phyloP scores from a whole-genome alignment of 2,329 filamentous ascomycete species.

The Xylariales sp. region DNA sequence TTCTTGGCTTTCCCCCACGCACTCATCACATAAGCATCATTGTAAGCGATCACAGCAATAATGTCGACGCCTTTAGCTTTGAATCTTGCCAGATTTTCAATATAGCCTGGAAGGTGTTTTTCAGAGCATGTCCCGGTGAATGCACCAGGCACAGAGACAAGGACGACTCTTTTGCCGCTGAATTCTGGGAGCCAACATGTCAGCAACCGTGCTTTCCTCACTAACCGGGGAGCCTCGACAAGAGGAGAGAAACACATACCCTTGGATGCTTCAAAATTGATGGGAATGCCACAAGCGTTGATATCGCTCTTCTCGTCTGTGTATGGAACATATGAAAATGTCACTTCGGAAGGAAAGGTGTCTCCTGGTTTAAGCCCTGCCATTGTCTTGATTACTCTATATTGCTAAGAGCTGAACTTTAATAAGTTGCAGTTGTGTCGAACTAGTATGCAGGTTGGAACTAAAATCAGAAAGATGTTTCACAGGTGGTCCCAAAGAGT shows the following conservation, averaged over 20 bases:
- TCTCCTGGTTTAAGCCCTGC: not conserved
- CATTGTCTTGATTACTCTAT: not conserved
- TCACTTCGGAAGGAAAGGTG: not conserved
- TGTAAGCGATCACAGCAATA: slow-evolving; percentile 76
- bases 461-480: too few species aligned
- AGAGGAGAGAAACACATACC: not conserved
- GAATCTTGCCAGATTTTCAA: slow-evolving; percentile 65
- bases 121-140: slow-evolving; percentile 86
- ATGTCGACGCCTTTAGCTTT: slow-evolving; percentile 78
- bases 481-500: too few species aligned
- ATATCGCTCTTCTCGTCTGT: not conserved
- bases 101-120: slow-evolving; percentile 76
- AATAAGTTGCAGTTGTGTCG: not conserved
- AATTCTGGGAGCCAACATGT: slow-evolving; percentile 38
- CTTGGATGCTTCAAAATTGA: not conserved
- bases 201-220: not conserved
- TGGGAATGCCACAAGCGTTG: not conserved
- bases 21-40: slow-evolving; percentile 83
- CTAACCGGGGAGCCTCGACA: not conserved
- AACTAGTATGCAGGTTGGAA: not conserved
- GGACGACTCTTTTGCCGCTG: slow-evolving; percentile 51
- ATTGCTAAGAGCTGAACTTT: not conserved
- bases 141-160: slow-evolving; percentile 60
- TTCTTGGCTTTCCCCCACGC: slow-evolving; percentile 87
- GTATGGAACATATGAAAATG: not conserved